A percentile compares a stretch with the other conserved stretches of the same genome.
Evolutionary conservation across 345 rosid species (phyloP).

Genomic region (Eutrema yunnanense): DNA sequence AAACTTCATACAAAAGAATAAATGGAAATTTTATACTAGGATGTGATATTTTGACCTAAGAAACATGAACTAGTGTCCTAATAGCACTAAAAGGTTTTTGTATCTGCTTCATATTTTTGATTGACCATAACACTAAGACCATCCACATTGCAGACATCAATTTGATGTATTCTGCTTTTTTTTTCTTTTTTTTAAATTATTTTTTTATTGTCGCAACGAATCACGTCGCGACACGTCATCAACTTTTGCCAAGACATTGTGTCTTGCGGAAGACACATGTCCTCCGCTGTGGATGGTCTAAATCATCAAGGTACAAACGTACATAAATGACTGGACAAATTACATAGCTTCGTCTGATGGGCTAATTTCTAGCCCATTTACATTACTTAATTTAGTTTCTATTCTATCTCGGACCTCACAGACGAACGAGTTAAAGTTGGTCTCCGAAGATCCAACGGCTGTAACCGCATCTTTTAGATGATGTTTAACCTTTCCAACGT

Average conservation of each 20-base stretch:
- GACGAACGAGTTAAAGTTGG: slow-evolving; percentile 32
- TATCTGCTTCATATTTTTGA: no score
- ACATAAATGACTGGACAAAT: neutral
- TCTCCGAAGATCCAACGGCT: slow-evolving; percentile 38
- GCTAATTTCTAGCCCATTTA: neutral
- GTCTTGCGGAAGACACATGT: no score
- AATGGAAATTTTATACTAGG: neutral
- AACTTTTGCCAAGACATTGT: no score
- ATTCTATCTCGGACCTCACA: slow-evolving; percentile 19
- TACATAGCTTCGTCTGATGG: neutral
- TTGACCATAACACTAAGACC: no score
- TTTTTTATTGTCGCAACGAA: no score
- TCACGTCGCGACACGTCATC: no score
- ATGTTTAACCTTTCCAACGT: slow-evolving; percentile 26
- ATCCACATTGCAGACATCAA: no score
- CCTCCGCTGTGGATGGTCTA: no score
- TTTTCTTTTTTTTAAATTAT: no score
- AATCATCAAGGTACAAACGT: no score
- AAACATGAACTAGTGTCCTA: neutral
- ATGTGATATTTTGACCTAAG: neutral
- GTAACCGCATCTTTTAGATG: slow-evolving; percentile 35
- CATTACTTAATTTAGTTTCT: slow-evolving; percentile 4
- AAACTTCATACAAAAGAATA: neutral
- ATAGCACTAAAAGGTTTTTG: neutral
- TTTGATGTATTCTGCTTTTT: no score